Evolutionary conservation across 2,329 filamentous ascomycete genomes (phyloP), one percentile per base, ranked within the genome.

Genomic region (Ceratocystis harringtonii): DNA sequence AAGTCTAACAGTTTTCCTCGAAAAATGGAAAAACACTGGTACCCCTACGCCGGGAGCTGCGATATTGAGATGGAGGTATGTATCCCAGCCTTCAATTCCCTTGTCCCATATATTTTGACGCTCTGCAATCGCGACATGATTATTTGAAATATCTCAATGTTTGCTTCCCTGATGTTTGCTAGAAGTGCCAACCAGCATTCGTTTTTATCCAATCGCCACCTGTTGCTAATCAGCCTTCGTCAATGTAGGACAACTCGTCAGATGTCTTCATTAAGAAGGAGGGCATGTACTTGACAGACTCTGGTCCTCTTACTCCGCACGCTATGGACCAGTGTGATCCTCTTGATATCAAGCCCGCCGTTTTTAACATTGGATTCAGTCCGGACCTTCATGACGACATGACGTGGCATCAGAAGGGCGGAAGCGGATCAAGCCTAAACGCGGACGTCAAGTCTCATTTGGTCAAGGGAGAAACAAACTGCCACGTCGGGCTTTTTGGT

Each of bases 21-120:
- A n/a, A 61, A 52, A 10, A 66, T 66, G 65, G 25, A 55, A 44
- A 62, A 64, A 12, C 43, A 52, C 1, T 66, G 65, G 65, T 58
- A 44, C 48, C 22, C 64, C 25, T 60, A 43, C 45, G n/a, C 57
- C 30, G 44, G 5, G 30, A 62, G 62, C 58, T 19, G 32, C 25
- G 48, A 62, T 22, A 8, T 58, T 17, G 48, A 41, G 8, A 43
- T 55, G 8, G 64, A 65, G 50, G 64, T 65, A 62, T 28, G 64
- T 65, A n/a, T 8, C 7, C 32, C 15, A 36, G 4, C 22, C 10
- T 12, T 28, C 6, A 58, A 30, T n/a, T 4, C 55, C 30, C 10
- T 36, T 36, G 15, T 36, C 28, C 17, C 25, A 32, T 30, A 7
- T 19, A n/a, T 8, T 3, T 36, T 28, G 17, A 52, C 10, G 5